phyloP scores from a whole-genome alignment of 495 filamentous ascomycete species.

The Penicillium tannophilum region DNA sequence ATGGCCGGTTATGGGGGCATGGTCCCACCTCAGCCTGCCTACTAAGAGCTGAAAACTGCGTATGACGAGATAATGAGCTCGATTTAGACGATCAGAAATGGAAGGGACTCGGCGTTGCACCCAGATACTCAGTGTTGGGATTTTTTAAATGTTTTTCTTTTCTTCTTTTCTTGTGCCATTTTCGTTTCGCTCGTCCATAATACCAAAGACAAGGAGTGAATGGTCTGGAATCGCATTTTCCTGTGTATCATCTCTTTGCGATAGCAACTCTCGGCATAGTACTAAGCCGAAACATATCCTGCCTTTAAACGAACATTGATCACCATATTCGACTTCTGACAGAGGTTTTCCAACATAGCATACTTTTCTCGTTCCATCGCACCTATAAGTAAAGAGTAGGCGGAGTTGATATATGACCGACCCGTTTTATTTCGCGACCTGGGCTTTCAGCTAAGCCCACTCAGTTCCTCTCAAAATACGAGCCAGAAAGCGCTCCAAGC shows the following conservation, averaged over 20 bases:
- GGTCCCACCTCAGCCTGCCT: slow-evolving; percentile 43
- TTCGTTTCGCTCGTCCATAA: slow-evolving; percentile 7
- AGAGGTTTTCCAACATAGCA: not conserved
- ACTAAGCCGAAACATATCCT: not conserved
- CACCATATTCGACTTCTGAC: not conserved
- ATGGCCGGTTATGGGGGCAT: slow-evolving; percentile 49
- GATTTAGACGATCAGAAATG: slow-evolving; percentile 36
- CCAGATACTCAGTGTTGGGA: slow-evolving; percentile 19
- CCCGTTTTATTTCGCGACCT: not conserved
- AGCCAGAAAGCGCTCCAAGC: too few species aligned
- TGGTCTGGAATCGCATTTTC: slow-evolving; percentile 10
- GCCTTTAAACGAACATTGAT: not conserved
- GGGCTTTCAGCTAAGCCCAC: not conserved
- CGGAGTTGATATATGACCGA: not conserved
- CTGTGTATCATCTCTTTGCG: not conserved
- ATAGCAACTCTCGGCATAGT: not conserved
- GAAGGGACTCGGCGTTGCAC: slow-evolving; percentile 42
- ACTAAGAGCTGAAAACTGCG: slow-evolving; percentile 27
- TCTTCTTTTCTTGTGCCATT: slow-evolving; percentile 9
- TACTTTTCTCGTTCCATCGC: not conserved
- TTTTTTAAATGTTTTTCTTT: slow-evolving; percentile 18
- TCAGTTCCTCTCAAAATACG: not conserved
- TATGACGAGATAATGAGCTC: slow-evolving; percentile 37
- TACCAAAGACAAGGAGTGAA: slow-evolving; percentile 10
- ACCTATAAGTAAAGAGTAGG: not conserved